Evolutionary conservation across 805 yeast genomes (phyloP), one percentile per base, ranked within the genome.

Genomic region (Debaryomyces tyrocola): DNA sequence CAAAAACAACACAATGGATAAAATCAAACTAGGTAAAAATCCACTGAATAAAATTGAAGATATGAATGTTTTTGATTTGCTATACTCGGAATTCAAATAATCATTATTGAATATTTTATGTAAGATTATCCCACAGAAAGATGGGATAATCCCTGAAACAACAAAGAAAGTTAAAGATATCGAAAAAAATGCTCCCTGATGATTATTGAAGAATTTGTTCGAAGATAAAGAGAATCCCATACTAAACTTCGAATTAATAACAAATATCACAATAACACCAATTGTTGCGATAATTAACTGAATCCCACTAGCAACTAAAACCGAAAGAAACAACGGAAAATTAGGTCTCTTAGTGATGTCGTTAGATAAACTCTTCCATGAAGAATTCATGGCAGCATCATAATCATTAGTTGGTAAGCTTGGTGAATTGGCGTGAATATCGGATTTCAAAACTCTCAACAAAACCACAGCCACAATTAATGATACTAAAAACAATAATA

Each of bases 91-190:
- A 44, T 64, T 66, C 7, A 74, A 59, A 48, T 69, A 65, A 28
- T 59, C 60, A 44, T 72, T 73, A 24, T 77, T 69, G 60, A 84
- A 78, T n/a, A 74, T 58, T 57, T 80, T 83, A 63, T 77, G 80
- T 39, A 85, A 69, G 48, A 82, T 75, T 12, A 87, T 76, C 37
- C 94, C 89, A 4, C 82, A 68, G 60, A 79, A 87, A 0, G 96
- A 90, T 1, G 95, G 83, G 45, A 85, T 75, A 29, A 83, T 76
- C 0, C 94, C 95, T 18, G 92, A 88, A 24, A 79, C 60, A 4
- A 85, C 78, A 55, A 88, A 83, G 48, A 83, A 70, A 3, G 78
- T 59, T 20, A 86, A 56, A 0, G 90, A 80, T 41, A 84, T 71
- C 7, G 87, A 75, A 43, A 86, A 60, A 6, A 85, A 77, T 12